Evolutionary conservation across 495 filamentous ascomycete genomes (phyloP).

Genomic region (Talaromyces ruber): DNA sequence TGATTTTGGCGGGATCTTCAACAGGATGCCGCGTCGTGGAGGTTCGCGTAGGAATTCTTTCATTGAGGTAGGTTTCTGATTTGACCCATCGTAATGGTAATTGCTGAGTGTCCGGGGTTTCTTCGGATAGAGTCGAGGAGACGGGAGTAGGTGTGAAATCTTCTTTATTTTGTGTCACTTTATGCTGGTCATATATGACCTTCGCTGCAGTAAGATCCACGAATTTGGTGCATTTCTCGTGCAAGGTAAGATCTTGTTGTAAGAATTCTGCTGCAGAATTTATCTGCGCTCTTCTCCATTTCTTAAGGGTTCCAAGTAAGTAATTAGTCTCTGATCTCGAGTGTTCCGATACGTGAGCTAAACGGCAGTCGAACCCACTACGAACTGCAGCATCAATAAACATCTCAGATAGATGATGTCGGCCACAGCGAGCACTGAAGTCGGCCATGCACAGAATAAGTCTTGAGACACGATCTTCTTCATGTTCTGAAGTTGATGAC

Average conservation of each 20-base stretch:
- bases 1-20: neutral
- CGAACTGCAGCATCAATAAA: constrained; percentile 29
- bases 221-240: constrained; percentile 31
- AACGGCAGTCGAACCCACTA: constrained; percentile 25
- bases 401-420: constrained; percentile 19
- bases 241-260: constrained; percentile 14
- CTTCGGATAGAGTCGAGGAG: neutral
- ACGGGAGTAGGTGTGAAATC: neutral
- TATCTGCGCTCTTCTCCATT: constrained; percentile 22
- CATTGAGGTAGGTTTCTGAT: neutral
- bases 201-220: constrained; percentile 17
- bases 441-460: constrained; percentile 31
- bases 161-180: neutral
- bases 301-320: constrained; percentile 4
- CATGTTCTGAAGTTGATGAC: constrained; percentile 23
- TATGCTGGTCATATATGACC: neutral
- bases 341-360: constrained; percentile 11
- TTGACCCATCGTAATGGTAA: neutral
- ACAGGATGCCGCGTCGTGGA: neutral
- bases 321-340: neutral
- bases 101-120: neutral
- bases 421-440: constrained; percentile 27
- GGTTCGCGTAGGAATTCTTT: neutral
- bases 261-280: constrained; percentile 5
- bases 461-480: constrained; percentile 17